Conservation (phyloP, 345 rosid species). For the Mercurialis annua region DNA sequence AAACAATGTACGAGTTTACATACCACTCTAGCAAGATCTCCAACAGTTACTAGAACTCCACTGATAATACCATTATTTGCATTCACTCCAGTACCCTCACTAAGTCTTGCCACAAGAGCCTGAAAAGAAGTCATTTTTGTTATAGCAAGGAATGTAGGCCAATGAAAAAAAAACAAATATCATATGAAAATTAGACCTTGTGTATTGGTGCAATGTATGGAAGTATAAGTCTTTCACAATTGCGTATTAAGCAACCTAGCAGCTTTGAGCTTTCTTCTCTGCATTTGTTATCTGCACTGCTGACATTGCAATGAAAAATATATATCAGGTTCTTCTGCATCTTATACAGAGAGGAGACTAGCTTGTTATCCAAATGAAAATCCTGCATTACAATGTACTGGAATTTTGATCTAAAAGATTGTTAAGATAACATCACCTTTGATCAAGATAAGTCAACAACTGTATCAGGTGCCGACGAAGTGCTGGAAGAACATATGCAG, state of each 20-base stretch:
- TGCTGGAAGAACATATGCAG: conserved; percentile 99
- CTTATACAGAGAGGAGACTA: neutral
- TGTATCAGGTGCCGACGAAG: conserved; percentile 99
- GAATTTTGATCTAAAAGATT: neutral
- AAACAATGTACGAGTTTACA: conserved; percentile 28
- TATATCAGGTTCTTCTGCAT: conserved; percentile 19
- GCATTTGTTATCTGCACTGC: conserved; percentile 98
- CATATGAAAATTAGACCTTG: conserved; percentile 56
- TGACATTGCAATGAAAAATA: conserved; percentile 44
- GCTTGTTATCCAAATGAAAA: conserved; percentile 5
- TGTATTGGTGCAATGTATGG: conserved; percentile 95
- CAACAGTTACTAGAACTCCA: conserved; percentile 96
- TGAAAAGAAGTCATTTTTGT: conserved; percentile 40
- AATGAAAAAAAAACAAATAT: conserved; percentile 13
- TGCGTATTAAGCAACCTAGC: conserved; percentile 95
- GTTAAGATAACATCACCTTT: conserved; percentile 52
- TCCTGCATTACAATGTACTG: neutral
- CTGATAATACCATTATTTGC: conserved; percentile 82
- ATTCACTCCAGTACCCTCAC: conserved; percentile 76
- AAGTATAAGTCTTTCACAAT: conserved; percentile 82
- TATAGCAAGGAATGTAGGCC: neutral
- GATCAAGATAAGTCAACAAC: conserved; percentile 88
- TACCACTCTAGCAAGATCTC: conserved; percentile 99
- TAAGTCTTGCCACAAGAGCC: conserved; percentile 96
- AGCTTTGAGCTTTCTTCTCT: conserved; percentile 97